Evolutionary conservation across 331 rosid genomes (phyloP), one percentile per base, ranked within the genome.

Genomic region (Spiraea crenata): DNA sequence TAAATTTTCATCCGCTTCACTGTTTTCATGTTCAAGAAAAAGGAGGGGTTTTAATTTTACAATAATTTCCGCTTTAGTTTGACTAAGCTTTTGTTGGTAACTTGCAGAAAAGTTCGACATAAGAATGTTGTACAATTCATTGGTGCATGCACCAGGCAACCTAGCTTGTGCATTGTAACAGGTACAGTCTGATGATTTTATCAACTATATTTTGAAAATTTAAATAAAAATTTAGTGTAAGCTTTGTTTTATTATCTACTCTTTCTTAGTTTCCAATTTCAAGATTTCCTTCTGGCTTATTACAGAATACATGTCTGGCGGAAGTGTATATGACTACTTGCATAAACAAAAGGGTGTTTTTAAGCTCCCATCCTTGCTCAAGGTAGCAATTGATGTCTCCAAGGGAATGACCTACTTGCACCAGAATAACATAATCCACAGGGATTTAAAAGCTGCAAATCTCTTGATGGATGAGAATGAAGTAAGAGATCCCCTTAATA

Each of bases 381-480:
- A 85, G 91, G 98, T 88, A 56, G 92, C 99, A 31, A 78, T 88
- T 67, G 98, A 95, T 73, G 81, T 95, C 77, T 85, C 98, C 57
- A 95, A 89, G 82, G 99, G 99, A 81, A 95, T 95, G 99, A 84
- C 84, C 81, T 95, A 91, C 86, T 84, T 95, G 95, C 99, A 95
- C 85, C 92, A 91, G 67, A 91, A 89, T 74, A 85, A 95, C 80
- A 95, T 95, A 73, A 89, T 95, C 79, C 99, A 95, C 76, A 86
- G 99, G 85, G 99, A 95, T 77, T 81, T 95, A 76, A 95, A 95
- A 79, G 90, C 88, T 47, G 99, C 99, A 58, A 91, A 95, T 82
- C 92, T 95, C 82, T 76, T 95, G 86, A 95, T 95, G 98, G 99
- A 86, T 79, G 99, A 95, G 87, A 86, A 88, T 81, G 85, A 85